A percentile compares a stretch with the other conserved stretches of the same genome.
Conservation (phyloP, 352 stramenopile species). For the Phytophthora chlamydospora region DNA sequence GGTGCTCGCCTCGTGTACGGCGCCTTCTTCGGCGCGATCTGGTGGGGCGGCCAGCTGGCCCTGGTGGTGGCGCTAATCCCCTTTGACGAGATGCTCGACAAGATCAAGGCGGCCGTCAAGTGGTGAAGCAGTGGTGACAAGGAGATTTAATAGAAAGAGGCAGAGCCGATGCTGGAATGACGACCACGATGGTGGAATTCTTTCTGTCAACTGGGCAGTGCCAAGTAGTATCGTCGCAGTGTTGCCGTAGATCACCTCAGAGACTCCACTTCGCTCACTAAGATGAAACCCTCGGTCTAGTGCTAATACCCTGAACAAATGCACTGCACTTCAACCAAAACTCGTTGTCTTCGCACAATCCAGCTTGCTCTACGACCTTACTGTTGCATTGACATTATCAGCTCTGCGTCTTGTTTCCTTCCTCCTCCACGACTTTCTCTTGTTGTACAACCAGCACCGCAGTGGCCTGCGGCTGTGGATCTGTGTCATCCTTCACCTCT, state of each 20-base stretch:
- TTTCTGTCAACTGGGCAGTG: too few species aligned
- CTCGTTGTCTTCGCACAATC: too few species aligned
- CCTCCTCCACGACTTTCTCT: constrained; percentile 5
- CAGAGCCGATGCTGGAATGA: background rate
- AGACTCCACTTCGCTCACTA: too few species aligned
- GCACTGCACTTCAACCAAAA: too few species aligned
- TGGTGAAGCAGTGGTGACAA: constrained; percentile 13
- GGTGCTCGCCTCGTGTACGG: constrained; percentile 54
- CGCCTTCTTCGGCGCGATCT: constrained; percentile 51
- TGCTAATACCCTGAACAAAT: too few species aligned
- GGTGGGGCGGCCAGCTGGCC: constrained; percentile 62
- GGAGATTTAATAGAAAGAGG: background rate
- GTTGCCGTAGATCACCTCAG: too few species aligned
- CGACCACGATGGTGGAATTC: background rate
- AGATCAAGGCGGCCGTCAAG: constrained; percentile 33
- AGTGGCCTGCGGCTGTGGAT: constrained; percentile 3
- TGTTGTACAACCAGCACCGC: constrained; percentile 30
- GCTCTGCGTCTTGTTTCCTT: constrained; percentile 19
- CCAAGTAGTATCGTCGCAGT: too few species aligned
- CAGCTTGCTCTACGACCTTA: too few species aligned
- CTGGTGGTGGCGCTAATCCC: constrained; percentile 65
- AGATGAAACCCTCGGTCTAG: too few species aligned
- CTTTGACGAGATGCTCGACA: constrained; percentile 52
- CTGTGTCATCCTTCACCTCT: constrained; percentile 7
- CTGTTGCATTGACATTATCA: constrained; percentile 15